Evolutionary conservation across 371 early-diverging fungal species (phyloP).

Genomic region (Syncephalastrum sp.): DNA sequence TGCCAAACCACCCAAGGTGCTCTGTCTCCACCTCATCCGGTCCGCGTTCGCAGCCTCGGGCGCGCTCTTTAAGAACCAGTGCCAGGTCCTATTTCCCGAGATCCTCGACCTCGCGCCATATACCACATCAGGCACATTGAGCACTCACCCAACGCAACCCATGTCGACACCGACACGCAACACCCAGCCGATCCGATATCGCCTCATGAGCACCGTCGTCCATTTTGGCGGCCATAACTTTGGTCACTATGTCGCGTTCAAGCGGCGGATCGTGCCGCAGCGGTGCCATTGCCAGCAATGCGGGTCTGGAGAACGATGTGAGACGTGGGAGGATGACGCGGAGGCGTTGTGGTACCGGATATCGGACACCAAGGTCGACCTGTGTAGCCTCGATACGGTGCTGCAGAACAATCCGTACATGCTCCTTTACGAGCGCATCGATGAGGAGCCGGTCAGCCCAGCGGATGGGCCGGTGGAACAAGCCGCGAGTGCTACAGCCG

Average conservation of each 20-base stretch:
- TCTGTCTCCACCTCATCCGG: constrained; percentile 72
- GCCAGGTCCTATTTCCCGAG: constrained; percentile 55
- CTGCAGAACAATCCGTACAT: constrained; percentile 80
- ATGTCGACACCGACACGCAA: constrained; percentile 39
- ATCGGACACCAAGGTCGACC: constrained; percentile 82
- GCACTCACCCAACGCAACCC: constrained; percentile 47
- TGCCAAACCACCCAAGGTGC: constrained; percentile 51
- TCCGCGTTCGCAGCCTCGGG: constrained; percentile 63
- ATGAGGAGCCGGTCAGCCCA: background rate
- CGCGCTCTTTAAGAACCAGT: constrained; percentile 60
- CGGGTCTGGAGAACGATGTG: background rate
- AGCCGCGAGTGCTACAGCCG: background rate
- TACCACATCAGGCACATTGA: constrained; percentile 48
- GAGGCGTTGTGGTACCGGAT: constrained; percentile 59
- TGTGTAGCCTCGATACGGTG: constrained; percentile 62
- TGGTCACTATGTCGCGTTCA: constrained; percentile 91
- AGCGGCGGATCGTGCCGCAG: constrained; percentile 51
- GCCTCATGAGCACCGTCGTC: constrained; percentile 77
- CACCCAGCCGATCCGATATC: constrained; percentile 43
- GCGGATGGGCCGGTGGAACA: background rate
- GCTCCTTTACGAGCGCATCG: constrained; percentile 75
- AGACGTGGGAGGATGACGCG: constrained; percentile 14
- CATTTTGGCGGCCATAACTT: constrained; percentile 84
- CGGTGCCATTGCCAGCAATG: constrained; percentile 29
- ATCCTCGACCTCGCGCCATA: constrained; percentile 59